These are phyloP conservation scores for Penicillium sp. DNA, from an alignment of 2,329 filamentous ascomycete species.

Conservation along the genomic window DNA sequence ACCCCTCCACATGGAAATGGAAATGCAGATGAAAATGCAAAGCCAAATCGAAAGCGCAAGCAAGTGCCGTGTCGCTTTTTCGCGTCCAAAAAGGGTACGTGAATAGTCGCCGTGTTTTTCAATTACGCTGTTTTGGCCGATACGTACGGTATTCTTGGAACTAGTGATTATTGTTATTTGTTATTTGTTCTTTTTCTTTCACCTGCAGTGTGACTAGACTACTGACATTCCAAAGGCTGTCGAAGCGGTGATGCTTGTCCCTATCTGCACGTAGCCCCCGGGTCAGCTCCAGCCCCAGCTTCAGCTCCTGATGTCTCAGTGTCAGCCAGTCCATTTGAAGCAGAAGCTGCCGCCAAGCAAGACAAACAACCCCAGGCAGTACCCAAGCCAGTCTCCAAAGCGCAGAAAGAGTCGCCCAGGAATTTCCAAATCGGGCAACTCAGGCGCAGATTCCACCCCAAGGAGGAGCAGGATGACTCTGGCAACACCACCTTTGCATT, in stretches of 20 bases:
- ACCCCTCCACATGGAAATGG: conserved; percentile 16
- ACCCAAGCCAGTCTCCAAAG: conserved; percentile 61
- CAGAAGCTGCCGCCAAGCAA: not conserved
- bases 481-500: conserved; percentile 56
- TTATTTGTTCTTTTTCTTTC: conserved; percentile 4
- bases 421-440: conserved; percentile 73
- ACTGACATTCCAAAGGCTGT: conserved; percentile 43
- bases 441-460: conserved; percentile 59
- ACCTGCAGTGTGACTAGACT: conserved; percentile 6
- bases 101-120: conserved; percentile 12
- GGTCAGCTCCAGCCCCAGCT: not conserved
- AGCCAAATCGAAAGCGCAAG: no score
- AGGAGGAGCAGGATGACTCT: conserved; percentile 40
- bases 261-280: conserved; percentile 44
- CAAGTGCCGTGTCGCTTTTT: conserved; percentile 34
- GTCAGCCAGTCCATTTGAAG: conserved; percentile 16
- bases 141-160: conserved; percentile 4
- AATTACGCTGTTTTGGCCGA: conserved; percentile 12
- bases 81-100: conserved; percentile 37
- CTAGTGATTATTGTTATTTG: not conserved
- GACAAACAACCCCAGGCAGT: conserved; percentile 32
- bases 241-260: conserved; percentile 50
- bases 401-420: conserved; percentile 64
- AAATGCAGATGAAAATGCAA: conserved; percentile 15
- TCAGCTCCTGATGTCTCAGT: conserved; percentile 11